A percentile compares a stretch with the other conserved stretches of the same genome.
phyloP scores from a whole-genome alignment of 768 basidiomycete genomes.

The Agrocybe praecox region DNA sequence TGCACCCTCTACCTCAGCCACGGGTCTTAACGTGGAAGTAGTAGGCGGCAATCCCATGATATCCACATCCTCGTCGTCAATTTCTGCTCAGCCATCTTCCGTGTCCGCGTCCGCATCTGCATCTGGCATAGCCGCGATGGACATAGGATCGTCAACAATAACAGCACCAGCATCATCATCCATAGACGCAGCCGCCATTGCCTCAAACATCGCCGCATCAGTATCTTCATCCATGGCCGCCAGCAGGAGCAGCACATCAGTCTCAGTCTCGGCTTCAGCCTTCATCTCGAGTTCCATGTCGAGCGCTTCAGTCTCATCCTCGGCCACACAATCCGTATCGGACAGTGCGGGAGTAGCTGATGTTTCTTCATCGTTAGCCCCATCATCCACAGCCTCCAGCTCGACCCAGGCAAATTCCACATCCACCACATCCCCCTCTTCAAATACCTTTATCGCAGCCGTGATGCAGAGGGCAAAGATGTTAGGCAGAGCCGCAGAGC shows the following conservation, averaged over 20 bases:
- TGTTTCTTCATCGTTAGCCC: neutral
- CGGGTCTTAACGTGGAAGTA: constrained; percentile 23
- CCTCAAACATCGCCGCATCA: constrained; percentile 33
- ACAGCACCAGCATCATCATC: constrained; percentile 5
- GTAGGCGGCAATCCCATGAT: constrained; percentile 13
- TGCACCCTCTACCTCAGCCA: constrained; percentile 11
- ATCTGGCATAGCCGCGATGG: constrained; percentile 8
- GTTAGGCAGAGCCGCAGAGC: neutral
- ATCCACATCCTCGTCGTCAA: constrained; percentile 2
- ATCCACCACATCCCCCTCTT: constrained; percentile 3
- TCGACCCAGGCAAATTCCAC: constrained; percentile 1
- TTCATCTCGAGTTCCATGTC: constrained; percentile 1
- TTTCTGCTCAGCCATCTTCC: neutral
- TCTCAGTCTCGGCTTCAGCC: neutral
- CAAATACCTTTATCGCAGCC: constrained; percentile 15
- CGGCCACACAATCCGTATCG: neutral
- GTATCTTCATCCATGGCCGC: constrained; percentile 24
- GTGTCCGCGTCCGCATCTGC: constrained; percentile 5
- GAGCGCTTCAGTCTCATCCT: constrained; percentile 4
- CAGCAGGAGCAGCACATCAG: neutral
- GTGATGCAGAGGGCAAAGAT: constrained; percentile 4
- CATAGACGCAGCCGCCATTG: constrained; percentile 31
- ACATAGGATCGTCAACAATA: neutral
- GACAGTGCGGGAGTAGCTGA: neutral
- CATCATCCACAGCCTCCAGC: constrained; percentile 5